Conservation (phyloP, 352 stramenopile genomes). For the Pythium coloratum region DNA sequence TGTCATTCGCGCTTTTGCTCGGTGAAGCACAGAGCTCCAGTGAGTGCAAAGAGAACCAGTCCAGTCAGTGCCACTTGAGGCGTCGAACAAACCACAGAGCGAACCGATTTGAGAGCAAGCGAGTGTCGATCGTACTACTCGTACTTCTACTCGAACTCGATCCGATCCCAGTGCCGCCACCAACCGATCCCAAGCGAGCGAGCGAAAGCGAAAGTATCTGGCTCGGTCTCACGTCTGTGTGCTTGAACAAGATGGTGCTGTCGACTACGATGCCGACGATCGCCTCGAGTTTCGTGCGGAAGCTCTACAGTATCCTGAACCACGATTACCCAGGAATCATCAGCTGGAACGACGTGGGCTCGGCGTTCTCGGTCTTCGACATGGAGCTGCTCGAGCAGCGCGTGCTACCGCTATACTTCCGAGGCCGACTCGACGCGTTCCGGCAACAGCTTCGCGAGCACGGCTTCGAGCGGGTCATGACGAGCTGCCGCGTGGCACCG, state of each 20-base stretch:
- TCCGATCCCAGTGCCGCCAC: not conserved
- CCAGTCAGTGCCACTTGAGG: slow-evolving; percentile 9
- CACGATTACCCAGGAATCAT: slow-evolving; percentile 54
- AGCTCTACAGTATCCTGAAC: slow-evolving; percentile 77
- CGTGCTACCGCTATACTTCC: slow-evolving; percentile 70
- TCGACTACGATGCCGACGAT: slow-evolving; percentile 31
- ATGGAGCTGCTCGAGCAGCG: slow-evolving; percentile 40
- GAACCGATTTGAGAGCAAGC: not conserved
- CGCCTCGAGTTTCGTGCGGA: slow-evolving; percentile 69
- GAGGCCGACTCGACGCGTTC: slow-evolving; percentile 59
- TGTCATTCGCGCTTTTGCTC: slow-evolving; percentile 26
- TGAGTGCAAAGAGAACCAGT: not conserved
- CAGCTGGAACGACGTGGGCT: slow-evolving; percentile 51
- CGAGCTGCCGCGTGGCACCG: not conserved
- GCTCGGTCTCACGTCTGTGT: not conserved
- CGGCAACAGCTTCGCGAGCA: slow-evolving; percentile 71
- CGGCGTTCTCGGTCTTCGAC: slow-evolving; percentile 58
- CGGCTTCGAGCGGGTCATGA: slow-evolving; percentile 39
- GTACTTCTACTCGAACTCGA: not conserved
- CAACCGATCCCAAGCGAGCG: slow-evolving; percentile 12
- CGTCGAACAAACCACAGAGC: not conserved
- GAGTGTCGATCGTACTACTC: not conserved
- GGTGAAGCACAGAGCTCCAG: slow-evolving; percentile 9
- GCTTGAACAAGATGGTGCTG: slow-evolving; percentile 3
- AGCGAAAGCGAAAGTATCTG: slow-evolving; percentile 21